phyloP scores from a whole-genome alignment of 2,329 filamentous ascomycete species.

The Arthroderma sp. region DNA sequence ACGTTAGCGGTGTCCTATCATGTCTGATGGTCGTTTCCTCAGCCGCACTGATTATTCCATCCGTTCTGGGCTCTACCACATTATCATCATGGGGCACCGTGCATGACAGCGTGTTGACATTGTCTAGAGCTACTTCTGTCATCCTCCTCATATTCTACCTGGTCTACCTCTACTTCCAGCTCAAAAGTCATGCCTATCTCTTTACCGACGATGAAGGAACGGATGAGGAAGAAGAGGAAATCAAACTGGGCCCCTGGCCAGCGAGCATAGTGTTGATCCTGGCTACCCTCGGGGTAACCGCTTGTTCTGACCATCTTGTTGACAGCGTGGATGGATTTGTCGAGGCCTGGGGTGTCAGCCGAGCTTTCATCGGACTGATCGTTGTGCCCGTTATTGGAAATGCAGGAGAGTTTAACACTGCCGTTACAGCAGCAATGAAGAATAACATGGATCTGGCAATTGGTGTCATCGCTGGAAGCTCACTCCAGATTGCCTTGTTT shows the following conservation, averaged over 20 bases:
- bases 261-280: constrained; percentile 54
- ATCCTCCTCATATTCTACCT: constrained; percentile 63
- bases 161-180: constrained; percentile 65
- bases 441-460: constrained; percentile 57
- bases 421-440: constrained; percentile 63
- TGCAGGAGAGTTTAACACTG: constrained; percentile 68
- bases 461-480: constrained; percentile 68
- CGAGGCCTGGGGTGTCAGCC: constrained; percentile 56
- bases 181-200: constrained; percentile 58
- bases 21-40: constrained; percentile 64
- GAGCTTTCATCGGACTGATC: constrained; percentile 68
- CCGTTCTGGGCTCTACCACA: constrained; percentile 57
- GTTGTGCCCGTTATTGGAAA: constrained; percentile 70
- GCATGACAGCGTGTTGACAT: constrained; percentile 46
- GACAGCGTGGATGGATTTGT: constrained; percentile 63
- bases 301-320: constrained; percentile 66
- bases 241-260: constrained; percentile 48
- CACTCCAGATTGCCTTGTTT: constrained; percentile 69
- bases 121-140: constrained; percentile 64
- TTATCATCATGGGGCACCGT: constrained; percentile 26
- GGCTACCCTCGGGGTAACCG: constrained; percentile 58
- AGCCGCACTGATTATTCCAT: constrained; percentile 66
- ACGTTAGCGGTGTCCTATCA: constrained; percentile 40
- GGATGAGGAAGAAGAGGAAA: constrained; percentile 30
- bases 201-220: constrained; percentile 40